A percentile compares a stretch with the other conserved stretches of the same genome.
Evolutionary conservation across 2,329 filamentous ascomycete species (phyloP).

Genomic region (Aspergillus niger): DNA sequence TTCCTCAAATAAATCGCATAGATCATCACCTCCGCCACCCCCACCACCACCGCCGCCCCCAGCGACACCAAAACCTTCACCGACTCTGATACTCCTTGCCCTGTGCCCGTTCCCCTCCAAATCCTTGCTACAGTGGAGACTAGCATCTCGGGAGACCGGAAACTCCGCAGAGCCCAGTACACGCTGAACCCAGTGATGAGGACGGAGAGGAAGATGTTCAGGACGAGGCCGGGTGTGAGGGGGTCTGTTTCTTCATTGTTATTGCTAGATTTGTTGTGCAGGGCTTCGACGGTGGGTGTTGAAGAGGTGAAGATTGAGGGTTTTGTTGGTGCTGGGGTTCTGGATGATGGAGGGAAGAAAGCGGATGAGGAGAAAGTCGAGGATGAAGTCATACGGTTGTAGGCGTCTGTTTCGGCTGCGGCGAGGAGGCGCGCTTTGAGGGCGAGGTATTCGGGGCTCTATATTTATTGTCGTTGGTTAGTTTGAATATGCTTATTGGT

Average conservation of each 20-base stretch:
- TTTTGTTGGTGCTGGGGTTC: not conserved
- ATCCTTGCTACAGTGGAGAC: slow-evolving; percentile 21
- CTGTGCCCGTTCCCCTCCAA: slow-evolving; percentile 17
- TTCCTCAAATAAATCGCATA: slow-evolving; percentile 52
- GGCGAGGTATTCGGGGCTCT: slow-evolving; percentile 77
- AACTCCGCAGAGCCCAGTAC: slow-evolving; percentile 46
- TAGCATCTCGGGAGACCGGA: slow-evolving; percentile 38
- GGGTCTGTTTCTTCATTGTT: slow-evolving; percentile 46
- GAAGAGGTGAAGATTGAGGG: slow-evolving; percentile 54
- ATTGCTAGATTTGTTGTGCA: slow-evolving; percentile 39
- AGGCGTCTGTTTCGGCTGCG: slow-evolving; percentile 78
- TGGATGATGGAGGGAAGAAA: slow-evolving; percentile 55
- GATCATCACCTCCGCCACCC: slow-evolving; percentile 49
- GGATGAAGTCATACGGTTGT: slow-evolving; percentile 76
- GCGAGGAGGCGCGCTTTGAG: slow-evolving; percentile 83
- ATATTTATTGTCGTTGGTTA: not conserved
- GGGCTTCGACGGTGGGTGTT: slow-evolving; percentile 57
- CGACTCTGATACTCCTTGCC: slow-evolving; percentile 32
- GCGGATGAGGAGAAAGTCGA: slow-evolving; percentile 51
- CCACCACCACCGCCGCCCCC: slow-evolving; percentile 45
- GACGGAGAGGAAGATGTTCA: slow-evolving; percentile 88
- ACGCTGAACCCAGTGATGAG: slow-evolving; percentile 61
- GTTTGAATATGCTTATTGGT: not conserved
- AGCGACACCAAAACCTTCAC: slow-evolving; percentile 45
- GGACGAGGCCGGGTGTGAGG: slow-evolving; percentile 62